A percentile compares a stretch with the other conserved stretches of the same genome.
These are phyloP conservation scores for Alternaria gaisen DNA, from an alignment of 2,329 filamentous ascomycete genomes.

Conservation along the genomic window DNA sequence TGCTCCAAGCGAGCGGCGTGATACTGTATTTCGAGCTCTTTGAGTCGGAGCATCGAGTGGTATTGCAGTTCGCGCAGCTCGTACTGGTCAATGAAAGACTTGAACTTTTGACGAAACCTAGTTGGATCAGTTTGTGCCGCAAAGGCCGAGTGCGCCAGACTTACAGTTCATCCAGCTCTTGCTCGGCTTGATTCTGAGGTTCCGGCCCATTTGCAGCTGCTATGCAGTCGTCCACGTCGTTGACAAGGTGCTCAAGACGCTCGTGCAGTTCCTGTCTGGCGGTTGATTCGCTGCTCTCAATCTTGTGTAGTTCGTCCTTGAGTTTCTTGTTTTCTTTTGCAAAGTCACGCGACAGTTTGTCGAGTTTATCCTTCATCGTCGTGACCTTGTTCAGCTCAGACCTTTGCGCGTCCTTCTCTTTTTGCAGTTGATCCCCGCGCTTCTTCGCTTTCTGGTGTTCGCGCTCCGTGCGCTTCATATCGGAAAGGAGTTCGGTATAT, in stretches of 20 bases:
- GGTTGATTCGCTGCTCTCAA: slow-evolving; percentile 84
- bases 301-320: slow-evolving; percentile 88
- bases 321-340: slow-evolving; percentile 98
- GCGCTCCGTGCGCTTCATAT: slow-evolving; percentile 94
- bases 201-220: slow-evolving; percentile 85
- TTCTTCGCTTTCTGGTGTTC: slow-evolving; percentile 97
- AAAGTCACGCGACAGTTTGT: slow-evolving; percentile 93
- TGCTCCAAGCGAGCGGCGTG: slow-evolving; percentile 88
- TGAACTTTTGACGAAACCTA: slow-evolving; percentile 78
- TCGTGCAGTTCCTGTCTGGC: slow-evolving; percentile 86
- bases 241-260: slow-evolving; percentile 79
- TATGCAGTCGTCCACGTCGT: slow-evolving; percentile 88
- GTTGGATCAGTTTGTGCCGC: slow-evolving; percentile 17
- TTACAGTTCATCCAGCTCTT: slow-evolving; percentile 89
- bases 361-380: slow-evolving; percentile 92
- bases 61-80: slow-evolving; percentile 95
- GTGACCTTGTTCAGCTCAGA: slow-evolving; percentile 90
- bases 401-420: slow-evolving; percentile 90
- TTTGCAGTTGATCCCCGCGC: slow-evolving; percentile 90
- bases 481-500: slow-evolving; percentile 87
- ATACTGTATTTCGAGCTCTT: slow-evolving; percentile 94
- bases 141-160: slow-evolving; percentile 43
- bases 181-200: slow-evolving; percentile 76
- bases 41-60: slow-evolving; percentile 87
- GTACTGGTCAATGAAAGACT: slow-evolving; percentile 95